Evolutionary conservation across 805 yeast genomes (phyloP), one percentile per base, ranked within the genome.

Genomic region (Candida fluviatilis): DNA sequence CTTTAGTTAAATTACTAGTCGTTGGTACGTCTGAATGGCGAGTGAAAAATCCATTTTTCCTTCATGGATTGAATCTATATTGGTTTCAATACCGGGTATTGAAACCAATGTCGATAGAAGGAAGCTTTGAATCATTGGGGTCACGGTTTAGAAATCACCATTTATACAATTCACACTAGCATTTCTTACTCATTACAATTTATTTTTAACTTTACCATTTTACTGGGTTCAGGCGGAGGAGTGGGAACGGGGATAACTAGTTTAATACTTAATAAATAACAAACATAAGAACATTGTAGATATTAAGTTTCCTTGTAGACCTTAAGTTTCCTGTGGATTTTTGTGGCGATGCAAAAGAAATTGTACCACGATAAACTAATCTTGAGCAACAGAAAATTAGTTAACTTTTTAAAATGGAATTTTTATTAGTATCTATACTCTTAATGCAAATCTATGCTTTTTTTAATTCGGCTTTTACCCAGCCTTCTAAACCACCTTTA

Each of bases 401-500:
- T n/a, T n/a, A n/a, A n/a, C n/a, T n/a, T n/a, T n/a, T n/a, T n/a
- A n/a, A n/a, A n/a, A n/a, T n/a, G n/a, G n/a, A n/a, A n/a, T n/a
- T n/a, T 21, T 21, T 6, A 21, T 21, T 6, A 21, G 10, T 21
- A 21, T 21, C 10, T 21, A 21, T 21, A 6, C 10, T 6, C 24
- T 21, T 21, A 21, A 21, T 21, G 24, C 10, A 10, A 21, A 10
- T 21, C 10, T 21, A 26, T 25, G 10, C 13, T 34, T 43, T 45
- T 38, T 46, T 54, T 47, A 82, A 66, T 60, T 87, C 84, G 15
- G 89, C 72, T 62, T 76, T 84, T 41, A 93, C 97, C 99, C 99
- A 93, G 30, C 95, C 95, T 73, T 93, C 99, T 41, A 93, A 78
- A 40, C 99, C 99, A 35, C 99, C 99, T 60, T 88, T 83, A 47